A percentile compares a stretch with the other conserved stretches of the same genome.
These are phyloP conservation scores for Phalaenopsis hybrid DNA, from an alignment of 116 monocot genomes.

Conservation along the genomic window DNA sequence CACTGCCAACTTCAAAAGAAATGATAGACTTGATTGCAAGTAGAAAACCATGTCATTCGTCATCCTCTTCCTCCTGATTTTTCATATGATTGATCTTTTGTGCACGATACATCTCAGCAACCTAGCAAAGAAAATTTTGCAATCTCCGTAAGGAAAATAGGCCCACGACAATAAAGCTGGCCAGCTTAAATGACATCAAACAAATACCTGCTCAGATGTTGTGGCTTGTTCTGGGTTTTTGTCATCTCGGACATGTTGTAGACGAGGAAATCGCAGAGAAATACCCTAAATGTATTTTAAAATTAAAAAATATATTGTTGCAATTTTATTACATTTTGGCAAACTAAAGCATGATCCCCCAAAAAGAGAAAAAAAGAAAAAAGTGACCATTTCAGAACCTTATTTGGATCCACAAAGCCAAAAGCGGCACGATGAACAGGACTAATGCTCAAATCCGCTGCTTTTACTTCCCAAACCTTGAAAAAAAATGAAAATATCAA, in stretches of 20 bases:
- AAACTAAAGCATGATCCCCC: background rate
- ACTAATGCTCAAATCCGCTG: conserved; percentile 97
- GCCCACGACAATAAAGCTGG: background rate
- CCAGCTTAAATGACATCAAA: background rate
- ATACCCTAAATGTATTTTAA: conserved; percentile 49
- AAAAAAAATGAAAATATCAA: background rate
- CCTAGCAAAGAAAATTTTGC: conserved; percentile 23
- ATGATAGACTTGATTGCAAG: background rate
- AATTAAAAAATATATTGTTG: background rate
- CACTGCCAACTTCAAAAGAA: background rate
- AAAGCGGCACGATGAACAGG: conserved; percentile 96
- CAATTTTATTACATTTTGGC: background rate
- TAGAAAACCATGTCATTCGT: conserved; percentile 35
- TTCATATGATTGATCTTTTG: conserved; percentile 82
- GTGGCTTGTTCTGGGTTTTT: conserved; percentile 92
- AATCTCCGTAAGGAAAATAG: background rate
- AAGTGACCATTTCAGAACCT: conserved; percentile 34
- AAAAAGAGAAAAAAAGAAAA: background rate
- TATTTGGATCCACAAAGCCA: conserved; percentile 83
- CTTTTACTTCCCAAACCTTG: conserved; percentile 99
- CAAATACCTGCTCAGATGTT: conserved; percentile 73
- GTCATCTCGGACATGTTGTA: conserved; percentile 73
- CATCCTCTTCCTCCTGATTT: conserved; percentile 69
- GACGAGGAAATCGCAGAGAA: conserved; percentile 94
- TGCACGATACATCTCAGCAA: conserved; percentile 90